Evolutionary conservation across 1,139 yeast genomes (phyloP), one percentile per base, ranked within the genome.

Genomic region (Scheffersomyces cryptocercus): DNA sequence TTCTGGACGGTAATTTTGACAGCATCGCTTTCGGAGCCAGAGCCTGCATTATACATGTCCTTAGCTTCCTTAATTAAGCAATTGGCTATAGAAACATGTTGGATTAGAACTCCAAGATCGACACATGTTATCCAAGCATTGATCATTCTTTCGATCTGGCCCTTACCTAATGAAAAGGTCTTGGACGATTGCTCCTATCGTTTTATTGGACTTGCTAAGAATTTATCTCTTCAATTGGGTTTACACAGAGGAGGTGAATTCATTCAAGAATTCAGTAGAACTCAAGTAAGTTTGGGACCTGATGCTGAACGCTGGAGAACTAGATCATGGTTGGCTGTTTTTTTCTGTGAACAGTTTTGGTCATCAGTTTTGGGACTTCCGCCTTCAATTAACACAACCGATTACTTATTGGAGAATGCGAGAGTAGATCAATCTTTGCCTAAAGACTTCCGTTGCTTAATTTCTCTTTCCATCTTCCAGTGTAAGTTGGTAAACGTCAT

Each of bases 261-360:
- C 59, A 88, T 90, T 52, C 84, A 86, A 52, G 98, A 91, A 58
- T 91, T 91, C 55, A 85, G 95, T 9, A 76, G 98, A 55, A 88
- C 93, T 26, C 98, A 91, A 61, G 95, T 88, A 3, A 80, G 88
- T 35, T 73, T 90, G 59, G 79, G 79, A 5, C 95, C 95, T 0
- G 90, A 90, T 64, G 93, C 97, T 3, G 97, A 89, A 54, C 84
- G 84, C 60, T 91, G 97, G 97, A 77, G 98, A 62, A 89, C 97
- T 1, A 74, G 97, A 52, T 82, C 96, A 1, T 91, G 97, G 97
- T 69, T 89, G 30, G 90, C 95, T 0, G 85, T 88, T 3, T 91
- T 88, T 62, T 86, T 90, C 58, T 78, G 88, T 45, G 97, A 90
- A 59, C 95, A 89, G 53, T 87, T 90, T 58, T 88, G 96, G 95